Percentiles rank a stretch among this genome's conserved stretches.
These are phyloP conservation scores for Verbascum thapsus DNA, from an alignment of 257 asterid species.

Conservation along the genomic window DNA sequence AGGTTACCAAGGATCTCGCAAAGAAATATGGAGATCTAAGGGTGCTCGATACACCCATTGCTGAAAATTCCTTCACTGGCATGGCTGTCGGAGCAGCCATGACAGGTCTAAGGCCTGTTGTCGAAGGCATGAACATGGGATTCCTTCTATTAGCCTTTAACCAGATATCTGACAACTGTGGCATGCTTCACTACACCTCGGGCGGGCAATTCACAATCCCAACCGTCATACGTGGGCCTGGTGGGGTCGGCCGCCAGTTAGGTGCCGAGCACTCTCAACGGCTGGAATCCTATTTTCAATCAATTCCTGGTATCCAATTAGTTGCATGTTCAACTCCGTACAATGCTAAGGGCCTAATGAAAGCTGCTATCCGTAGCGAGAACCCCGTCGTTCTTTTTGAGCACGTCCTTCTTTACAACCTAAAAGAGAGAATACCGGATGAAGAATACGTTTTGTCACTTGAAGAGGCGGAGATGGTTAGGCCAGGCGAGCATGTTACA, in stretches of 20 bases:
- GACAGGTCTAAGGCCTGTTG: constrained; percentile 55
- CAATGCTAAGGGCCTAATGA: constrained; percentile 60
- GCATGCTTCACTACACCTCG: constrained; percentile 63
- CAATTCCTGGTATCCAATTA: constrained; percentile 58
- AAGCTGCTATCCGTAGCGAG: constrained; percentile 62
- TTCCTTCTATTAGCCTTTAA: constrained; percentile 56
- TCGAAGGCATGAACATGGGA: constrained; percentile 68
- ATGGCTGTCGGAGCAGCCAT: constrained; percentile 63
- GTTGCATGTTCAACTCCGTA: constrained; percentile 65
- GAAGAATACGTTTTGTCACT: constrained; percentile 52
- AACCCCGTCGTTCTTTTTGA: constrained; percentile 59
- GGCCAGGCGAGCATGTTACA: constrained; percentile 56
- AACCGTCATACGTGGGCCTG: constrained; percentile 62
- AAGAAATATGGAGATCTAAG: constrained; percentile 52
- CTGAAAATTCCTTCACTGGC: constrained; percentile 59
- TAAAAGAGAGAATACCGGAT: constrained; percentile 58
- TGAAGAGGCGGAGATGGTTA: constrained; percentile 66
- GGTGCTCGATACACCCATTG: constrained; percentile 60
- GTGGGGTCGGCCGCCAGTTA: constrained; percentile 64
- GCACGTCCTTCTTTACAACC: constrained; percentile 59
- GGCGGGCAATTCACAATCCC: constrained; percentile 64
- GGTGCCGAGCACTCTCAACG: constrained; percentile 66
- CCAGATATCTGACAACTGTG: constrained; percentile 63
- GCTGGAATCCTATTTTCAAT: constrained; percentile 60
- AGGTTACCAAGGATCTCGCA: constrained; percentile 50